These are phyloP conservation scores for Amylocystis lapponica DNA, from an alignment of 768 basidiomycete genomes.

Conservation along the genomic window DNA sequence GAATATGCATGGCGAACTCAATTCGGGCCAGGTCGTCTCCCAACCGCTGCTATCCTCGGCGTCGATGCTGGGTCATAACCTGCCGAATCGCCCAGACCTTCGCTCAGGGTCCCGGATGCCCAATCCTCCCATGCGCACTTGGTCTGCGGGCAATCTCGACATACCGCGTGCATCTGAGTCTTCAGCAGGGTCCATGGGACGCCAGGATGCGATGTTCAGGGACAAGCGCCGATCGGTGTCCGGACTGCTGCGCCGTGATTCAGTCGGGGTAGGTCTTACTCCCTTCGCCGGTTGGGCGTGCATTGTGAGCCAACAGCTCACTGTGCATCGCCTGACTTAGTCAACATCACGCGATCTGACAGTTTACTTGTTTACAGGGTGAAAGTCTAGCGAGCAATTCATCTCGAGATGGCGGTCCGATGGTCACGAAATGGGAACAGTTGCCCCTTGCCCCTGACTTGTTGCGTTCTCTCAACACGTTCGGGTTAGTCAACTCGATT, in stretches of 20 bases:
- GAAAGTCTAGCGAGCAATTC: conserved; percentile 45
- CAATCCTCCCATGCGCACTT: conserved; percentile 71
- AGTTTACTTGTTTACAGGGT: conserved; percentile 30
- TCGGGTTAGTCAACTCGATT: conserved; percentile 88
- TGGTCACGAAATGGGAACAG: conserved; percentile 96
- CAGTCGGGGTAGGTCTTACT: conserved; percentile 52
- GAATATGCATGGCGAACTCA: conserved; percentile 36
- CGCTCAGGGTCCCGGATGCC: conserved; percentile 55
- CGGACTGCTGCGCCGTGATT: conserved; percentile 66
- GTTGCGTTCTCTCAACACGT: conserved; percentile 83
- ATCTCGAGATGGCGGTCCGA: conserved; percentile 68
- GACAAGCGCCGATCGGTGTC: conserved; percentile 77
- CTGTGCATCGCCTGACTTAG: not conserved
- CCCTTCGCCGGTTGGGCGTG: conserved; percentile 4
- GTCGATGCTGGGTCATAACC: conserved; percentile 47
- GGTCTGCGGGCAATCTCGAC: conserved; percentile 80
- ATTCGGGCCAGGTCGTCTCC: conserved; percentile 31
- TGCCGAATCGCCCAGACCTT: conserved; percentile 62
- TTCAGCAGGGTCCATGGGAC: conserved; percentile 25
- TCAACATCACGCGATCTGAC: conserved; percentile 6
- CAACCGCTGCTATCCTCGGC: conserved; percentile 8
- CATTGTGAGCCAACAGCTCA: not conserved
- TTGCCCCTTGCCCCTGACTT: conserved; percentile 81
- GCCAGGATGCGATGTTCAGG: conserved; percentile 38
- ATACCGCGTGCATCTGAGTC: conserved; percentile 52